A percentile compares a stretch with the other conserved stretches of the same genome.
phyloP scores from a whole-genome alignment of 495 filamentous ascomycete genomes.

The Penicillium lividum region DNA sequence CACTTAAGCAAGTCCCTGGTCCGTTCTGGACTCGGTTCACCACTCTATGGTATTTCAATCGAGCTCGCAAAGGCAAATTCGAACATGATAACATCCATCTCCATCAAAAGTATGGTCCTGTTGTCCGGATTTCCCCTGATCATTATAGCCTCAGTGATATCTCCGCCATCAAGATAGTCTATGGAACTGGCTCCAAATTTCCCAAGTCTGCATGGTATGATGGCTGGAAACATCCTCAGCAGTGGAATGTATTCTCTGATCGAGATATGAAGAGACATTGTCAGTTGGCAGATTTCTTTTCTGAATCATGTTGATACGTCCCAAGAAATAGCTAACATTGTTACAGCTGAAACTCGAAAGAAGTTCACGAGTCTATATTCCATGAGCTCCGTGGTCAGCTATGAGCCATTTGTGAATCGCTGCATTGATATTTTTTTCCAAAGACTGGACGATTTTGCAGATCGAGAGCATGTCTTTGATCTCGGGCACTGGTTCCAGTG shows the following conservation, averaged over 20 bases:
- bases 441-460: constrained; percentile 45
- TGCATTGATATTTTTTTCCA: constrained; percentile 49
- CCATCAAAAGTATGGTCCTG: constrained; percentile 40
- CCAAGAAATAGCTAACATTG: background rate
- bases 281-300: constrained; percentile 6
- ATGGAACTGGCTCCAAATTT: constrained; percentile 42
- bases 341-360: constrained; percentile 36
- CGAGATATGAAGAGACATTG: constrained; percentile 44
- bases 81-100: constrained; percentile 47
- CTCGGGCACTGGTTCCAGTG: constrained; percentile 57
- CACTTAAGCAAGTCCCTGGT: constrained; percentile 51
- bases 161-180: constrained; percentile 45
- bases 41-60: constrained; percentile 55
- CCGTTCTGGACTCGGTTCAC: constrained; percentile 56
- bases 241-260: constrained; percentile 45
- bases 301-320: background rate
- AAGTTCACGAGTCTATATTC: constrained; percentile 50
- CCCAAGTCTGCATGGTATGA: constrained; percentile 43
- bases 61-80: constrained; percentile 42
- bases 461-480: constrained; percentile 35
- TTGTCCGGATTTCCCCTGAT: constrained; percentile 52
- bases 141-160: constrained; percentile 51
- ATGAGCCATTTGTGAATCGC: constrained; percentile 56
- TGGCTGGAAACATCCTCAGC: constrained; percentile 39
- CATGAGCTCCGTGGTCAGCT: constrained; percentile 54